Evolutionary conservation across 2,329 filamentous ascomycete species (phyloP), one percentile per base, ranked within the genome.

Genomic region (Amesomyces nigricolor): DNA sequence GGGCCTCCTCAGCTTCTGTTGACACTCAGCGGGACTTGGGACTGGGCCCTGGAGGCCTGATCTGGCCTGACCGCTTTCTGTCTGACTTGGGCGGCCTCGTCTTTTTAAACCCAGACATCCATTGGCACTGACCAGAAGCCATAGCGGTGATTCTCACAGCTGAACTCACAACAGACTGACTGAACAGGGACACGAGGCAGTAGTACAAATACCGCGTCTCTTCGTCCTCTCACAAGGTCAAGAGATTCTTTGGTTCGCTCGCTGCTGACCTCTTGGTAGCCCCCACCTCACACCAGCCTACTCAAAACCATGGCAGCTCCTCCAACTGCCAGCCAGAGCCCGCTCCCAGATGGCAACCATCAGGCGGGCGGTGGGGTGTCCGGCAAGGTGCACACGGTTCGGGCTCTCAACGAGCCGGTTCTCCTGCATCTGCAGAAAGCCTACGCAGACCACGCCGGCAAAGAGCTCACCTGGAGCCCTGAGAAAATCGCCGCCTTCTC

Each of bases 301-400:
- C 9, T 19, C 17, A 38, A 45, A 30, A 53, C 38, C 37, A 62
- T 62, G 58, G 38, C 53, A n/a, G 16, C 29, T 13, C 13, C 47
- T 10, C 39, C 45, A 9, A 17, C 32, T 2, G 14, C 47, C 11
- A 19, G 11, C 26, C 13, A 4, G 22, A 52, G 51, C 17, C 43
- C 44, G 13, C 61, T 61, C 35, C 62, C 58, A 6, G 67, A 71
- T 46, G 65, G 72, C 29, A 48, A 70, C 49, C 70, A 68, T 55
- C 75, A 77, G 58, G 76, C 76, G 10, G 78, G 77, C 54, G 78
- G 77, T 58, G 77, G 76, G 42, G 71, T 73, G 30, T 74, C 72
- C 61, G 72, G 72, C 42, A 68, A 72, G 47, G 64, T 71, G 19
- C 72, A 70, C 54, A 66, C 65, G 42, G 67, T 81, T 62, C 64